These are phyloP conservation scores for Penicillium flavigenum DNA, from an alignment of 495 filamentous ascomycete genomes.

Conservation along the genomic window DNA sequence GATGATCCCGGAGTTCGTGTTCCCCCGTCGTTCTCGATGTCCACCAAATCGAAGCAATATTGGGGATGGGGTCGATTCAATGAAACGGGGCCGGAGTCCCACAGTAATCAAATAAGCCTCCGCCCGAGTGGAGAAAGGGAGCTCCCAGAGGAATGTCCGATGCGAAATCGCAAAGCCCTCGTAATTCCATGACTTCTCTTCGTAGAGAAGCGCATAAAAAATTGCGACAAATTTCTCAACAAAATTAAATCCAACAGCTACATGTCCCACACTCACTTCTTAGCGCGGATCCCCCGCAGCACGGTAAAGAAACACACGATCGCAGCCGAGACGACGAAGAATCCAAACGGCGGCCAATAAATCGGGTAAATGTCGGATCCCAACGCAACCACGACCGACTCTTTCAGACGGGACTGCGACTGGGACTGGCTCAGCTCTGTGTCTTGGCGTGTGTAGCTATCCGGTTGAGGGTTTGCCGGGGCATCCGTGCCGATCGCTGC, in stretches of 20 bases:
- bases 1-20: neutral
- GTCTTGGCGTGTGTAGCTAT: neutral
- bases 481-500: constrained; percentile 21
- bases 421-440: neutral
- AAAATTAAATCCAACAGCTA: constrained; percentile 3
- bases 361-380: neutral
- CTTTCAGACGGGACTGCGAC: neutral
- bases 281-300: constrained; percentile 13
- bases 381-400: neutral
- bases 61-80: neutral
- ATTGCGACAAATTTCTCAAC: neutral
- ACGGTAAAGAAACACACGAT: constrained; percentile 20
- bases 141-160: neutral
- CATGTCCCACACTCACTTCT: constrained; percentile 12
- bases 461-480: neutral
- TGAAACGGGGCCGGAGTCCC: neutral
- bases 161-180: neutral
- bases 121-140: constrained; percentile 1
- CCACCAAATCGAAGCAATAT: neutral
- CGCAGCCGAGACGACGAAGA: constrained; percentile 15
- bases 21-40: neutral
- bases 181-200: neutral
- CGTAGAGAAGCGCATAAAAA: neutral
- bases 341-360: constrained; percentile 2
- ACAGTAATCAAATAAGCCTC: neutral